Percentiles rank a stretch among this genome's conserved stretches.
Conservation (phyloP, 306 rosid species). For the Delonix regia region DNA sequence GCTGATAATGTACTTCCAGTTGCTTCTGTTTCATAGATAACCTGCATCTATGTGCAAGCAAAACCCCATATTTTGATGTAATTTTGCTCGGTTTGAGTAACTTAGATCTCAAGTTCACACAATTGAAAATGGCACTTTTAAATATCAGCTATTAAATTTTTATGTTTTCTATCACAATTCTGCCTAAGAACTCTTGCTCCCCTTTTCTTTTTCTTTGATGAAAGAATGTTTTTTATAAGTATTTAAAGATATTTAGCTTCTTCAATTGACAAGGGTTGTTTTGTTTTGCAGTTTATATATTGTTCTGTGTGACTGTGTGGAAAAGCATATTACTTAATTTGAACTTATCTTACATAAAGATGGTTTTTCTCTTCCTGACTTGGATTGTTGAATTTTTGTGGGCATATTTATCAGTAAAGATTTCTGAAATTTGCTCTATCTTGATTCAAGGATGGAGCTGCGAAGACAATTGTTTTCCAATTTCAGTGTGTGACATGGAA, state of each 20-base stretch:
- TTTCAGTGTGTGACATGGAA: constrained; percentile 89
- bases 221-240: neutral
- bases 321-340: neutral
- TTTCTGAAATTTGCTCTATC: constrained; percentile 58
- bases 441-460: constrained; percentile 81
- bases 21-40: neutral
- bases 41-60: neutral
- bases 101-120: constrained; percentile 42
- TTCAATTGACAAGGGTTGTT: constrained; percentile 14
- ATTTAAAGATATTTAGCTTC: neutral
- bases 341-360: constrained; percentile 15
- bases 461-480: constrained; percentile 66
- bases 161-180: neutral
- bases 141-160: neutral
- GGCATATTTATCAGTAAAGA: constrained; percentile 42
- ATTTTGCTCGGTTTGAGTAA: neutral
- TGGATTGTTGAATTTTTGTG: constrained; percentile 41
- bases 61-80: neutral
- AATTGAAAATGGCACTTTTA: neutral
- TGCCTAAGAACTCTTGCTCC: neutral
- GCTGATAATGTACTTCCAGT: neutral
- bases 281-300: constrained; percentile 20
- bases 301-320: constrained; percentile 14
- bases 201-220: neutral
- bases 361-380: constrained; percentile 26